A percentile compares a stretch with the other conserved stretches of the same genome.
Evolutionary conservation across 78 protist species (phyloP).

Genomic region (Acrasis kona): DNA sequence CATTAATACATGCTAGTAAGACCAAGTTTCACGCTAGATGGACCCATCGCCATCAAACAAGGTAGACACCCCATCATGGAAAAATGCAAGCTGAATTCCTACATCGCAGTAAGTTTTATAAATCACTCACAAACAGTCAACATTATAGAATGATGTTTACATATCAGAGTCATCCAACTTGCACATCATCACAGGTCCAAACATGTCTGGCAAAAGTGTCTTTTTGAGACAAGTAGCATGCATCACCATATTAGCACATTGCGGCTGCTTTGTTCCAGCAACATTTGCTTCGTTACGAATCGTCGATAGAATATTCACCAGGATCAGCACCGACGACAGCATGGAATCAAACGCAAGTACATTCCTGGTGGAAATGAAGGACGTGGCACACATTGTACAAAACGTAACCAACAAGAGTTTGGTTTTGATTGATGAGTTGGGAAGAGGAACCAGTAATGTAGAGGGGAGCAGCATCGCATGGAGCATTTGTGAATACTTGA

Average conservation of each 20-base stretch:
- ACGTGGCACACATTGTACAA: constrained; percentile 6
- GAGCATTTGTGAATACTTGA: constrained; percentile 12
- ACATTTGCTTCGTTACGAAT: constrained; percentile 13
- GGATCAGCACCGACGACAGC: constrained; percentile 24
- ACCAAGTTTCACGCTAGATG: neutral
- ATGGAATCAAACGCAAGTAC: constrained; percentile 20
- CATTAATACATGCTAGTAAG: too few relatives aligned
- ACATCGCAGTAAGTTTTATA: neutral
- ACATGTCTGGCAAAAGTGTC: constrained; percentile 51
- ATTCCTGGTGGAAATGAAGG: constrained; percentile 45
- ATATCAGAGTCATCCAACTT: neutral
- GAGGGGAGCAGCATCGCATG: constrained; percentile 33
- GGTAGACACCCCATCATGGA: constrained; percentile 17
- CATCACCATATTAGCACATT: constrained; percentile 29
- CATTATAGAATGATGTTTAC: neutral
- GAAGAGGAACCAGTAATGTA: constrained; percentile 27
- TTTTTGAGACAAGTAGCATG: constrained; percentile 17
- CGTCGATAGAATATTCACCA: constrained; percentile 14
- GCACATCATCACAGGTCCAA: constrained; percentile 35
- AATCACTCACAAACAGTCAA: neutral
- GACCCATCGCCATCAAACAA: neutral
- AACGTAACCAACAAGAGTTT: neutral
- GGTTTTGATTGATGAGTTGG: constrained; percentile 51
- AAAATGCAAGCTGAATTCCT: too few relatives aligned
- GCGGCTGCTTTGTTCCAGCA: constrained; percentile 47